Evolutionary conservation across 148 eudicot genomes (phyloP).

Genomic region (Oxyria digyna): DNA sequence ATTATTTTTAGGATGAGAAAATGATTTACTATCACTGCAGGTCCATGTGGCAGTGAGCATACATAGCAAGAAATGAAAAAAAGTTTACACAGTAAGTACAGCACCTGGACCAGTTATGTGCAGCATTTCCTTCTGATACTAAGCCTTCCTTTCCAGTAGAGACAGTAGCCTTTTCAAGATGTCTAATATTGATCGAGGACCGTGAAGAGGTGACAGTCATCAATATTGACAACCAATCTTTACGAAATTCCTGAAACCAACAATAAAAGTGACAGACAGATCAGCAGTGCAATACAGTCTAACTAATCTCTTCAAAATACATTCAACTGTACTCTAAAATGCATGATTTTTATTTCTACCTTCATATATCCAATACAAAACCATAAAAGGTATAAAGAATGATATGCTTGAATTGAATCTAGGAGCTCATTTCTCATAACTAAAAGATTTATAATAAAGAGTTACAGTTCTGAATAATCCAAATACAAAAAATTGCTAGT

Average conservation of each 20-base stretch:
- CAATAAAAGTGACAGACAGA: not conserved
- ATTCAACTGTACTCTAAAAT: not conserved
- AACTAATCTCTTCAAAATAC: not conserved
- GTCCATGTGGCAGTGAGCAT: not conserved
- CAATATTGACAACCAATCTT: conserved; percentile 85
- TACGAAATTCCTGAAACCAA: conserved; percentile 73
- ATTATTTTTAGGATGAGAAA: not conserved
- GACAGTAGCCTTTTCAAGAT: conserved; percentile 97
- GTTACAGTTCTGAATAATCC: not conserved
- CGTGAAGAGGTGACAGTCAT: conserved; percentile 97
- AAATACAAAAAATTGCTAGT: not conserved
- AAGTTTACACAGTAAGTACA: conserved; percentile 7
- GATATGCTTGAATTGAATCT: not conserved
- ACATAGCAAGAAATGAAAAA: not conserved
- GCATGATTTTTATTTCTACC: not conserved
- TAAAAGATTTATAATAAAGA: not conserved
- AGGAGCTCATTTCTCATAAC: not conserved
- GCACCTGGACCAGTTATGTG: conserved; percentile 96
- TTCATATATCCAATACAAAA: not conserved
- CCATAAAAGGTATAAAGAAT: not conserved
- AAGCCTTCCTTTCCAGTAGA: conserved; percentile 98
- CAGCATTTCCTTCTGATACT: conserved; percentile 90
- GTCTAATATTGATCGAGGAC: conserved; percentile 91
- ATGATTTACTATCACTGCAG: not conserved
- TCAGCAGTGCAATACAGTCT: not conserved